These are phyloP conservation scores for Nitzschia sp. DNA, from an alignment of 108 stramenopile species.

Conservation along the genomic window DNA sequence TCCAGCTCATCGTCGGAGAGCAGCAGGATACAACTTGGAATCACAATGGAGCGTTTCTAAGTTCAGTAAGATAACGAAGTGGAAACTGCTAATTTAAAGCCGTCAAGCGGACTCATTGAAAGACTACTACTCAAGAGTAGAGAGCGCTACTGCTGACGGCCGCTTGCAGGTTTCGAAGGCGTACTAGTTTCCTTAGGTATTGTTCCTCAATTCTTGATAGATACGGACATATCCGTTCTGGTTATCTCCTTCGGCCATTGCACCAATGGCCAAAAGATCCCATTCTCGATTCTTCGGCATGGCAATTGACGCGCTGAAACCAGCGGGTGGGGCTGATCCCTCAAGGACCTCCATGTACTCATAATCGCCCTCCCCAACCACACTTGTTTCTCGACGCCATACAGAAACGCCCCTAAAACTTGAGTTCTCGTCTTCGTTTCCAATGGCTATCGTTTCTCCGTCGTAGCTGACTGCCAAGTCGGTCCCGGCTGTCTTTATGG, in stretches of 20 bases:
- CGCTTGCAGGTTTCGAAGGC: no score
- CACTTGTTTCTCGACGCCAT: neutral
- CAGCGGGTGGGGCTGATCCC: neutral
- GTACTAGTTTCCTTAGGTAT: no score
- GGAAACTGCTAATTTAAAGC: no score
- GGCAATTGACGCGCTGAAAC: neutral
- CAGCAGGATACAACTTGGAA: constrained; percentile 27
- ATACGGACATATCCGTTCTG: neutral
- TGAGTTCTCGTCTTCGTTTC: no score
- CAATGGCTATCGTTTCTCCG: neutral
- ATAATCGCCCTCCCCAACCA: neutral
- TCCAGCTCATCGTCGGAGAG: constrained; percentile 22
- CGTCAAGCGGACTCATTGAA: neutral
- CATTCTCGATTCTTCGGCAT: constrained; percentile 2
- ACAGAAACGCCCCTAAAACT: neutral
- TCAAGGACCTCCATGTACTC: neutral
- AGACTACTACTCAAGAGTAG: no score
- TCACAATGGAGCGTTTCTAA: constrained; percentile 35
- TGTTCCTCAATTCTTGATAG: no score
- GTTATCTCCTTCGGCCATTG: neutral
- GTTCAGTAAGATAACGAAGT: neutral
- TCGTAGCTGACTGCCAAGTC: constrained; percentile 3
- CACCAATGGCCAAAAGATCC: neutral
- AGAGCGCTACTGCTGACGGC: no score
- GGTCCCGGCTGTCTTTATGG: neutral